These are phyloP conservation scores for Hygrophorus pudorinus DNA, from an alignment of 768 basidiomycete species.

Conservation along the genomic window DNA sequence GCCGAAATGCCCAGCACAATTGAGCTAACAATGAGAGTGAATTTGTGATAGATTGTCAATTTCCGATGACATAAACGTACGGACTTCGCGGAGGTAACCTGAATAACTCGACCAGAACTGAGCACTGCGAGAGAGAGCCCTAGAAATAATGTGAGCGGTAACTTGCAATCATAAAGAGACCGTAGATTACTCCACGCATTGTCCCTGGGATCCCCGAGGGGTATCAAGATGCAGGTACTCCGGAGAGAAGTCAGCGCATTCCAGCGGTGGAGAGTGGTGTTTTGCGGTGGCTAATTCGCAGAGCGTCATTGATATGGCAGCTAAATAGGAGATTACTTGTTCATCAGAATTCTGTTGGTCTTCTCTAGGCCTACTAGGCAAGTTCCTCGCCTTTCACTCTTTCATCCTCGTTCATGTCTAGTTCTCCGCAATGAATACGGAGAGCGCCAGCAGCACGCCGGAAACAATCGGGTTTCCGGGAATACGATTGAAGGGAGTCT, in stretches of 20 bases:
- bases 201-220: constrained; percentile 22
- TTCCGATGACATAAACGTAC: constrained; percentile 32
- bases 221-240: constrained; percentile 10
- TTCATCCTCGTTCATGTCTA: constrained; percentile 50
- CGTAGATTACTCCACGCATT: constrained; percentile 40
- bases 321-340: constrained; percentile 21
- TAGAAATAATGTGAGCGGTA: too few relatives aligned
- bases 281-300: constrained; percentile 72
- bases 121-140: constrained; percentile 66
- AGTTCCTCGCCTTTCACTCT: constrained; percentile 43
- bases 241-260: constrained; percentile 37
- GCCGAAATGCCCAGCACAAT: constrained; percentile 64
- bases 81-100: constrained; percentile 70
- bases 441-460: constrained; percentile 39
- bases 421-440: constrained; percentile 39
- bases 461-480: constrained; percentile 54
- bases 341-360: background rate
- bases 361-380: background rate
- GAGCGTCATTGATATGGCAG: constrained; percentile 68
- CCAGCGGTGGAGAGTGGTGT: constrained; percentile 56
- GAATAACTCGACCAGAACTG: constrained; percentile 85
- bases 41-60: background rate
- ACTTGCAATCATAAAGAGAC: constrained; percentile 6
- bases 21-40: constrained; percentile 39
- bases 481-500: constrained; percentile 34